phyloP scores from a whole-genome alignment of 2,329 filamentous ascomycete species.

The Fusarium phyllophilum region DNA sequence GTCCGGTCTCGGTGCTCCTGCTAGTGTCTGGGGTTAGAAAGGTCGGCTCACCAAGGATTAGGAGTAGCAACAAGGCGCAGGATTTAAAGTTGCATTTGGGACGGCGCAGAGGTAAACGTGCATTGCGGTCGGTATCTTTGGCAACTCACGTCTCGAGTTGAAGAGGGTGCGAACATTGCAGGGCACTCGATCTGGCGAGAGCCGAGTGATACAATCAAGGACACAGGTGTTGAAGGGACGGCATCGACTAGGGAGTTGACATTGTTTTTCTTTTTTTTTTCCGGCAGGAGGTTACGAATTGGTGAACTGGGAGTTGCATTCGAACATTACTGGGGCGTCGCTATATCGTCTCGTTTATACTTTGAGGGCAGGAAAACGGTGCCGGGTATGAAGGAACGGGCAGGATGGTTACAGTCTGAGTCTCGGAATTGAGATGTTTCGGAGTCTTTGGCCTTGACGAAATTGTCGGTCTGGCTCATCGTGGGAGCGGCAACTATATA shows the following conservation, averaged over 20 bases:
- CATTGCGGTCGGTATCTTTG: constrained; percentile 37
- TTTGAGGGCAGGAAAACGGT: constrained; percentile 23
- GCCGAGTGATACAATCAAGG: constrained; percentile 31
- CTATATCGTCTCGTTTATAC: constrained; percentile 39
- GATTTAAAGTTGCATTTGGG: constrained; percentile 42
- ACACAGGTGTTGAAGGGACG: constrained; percentile 35
- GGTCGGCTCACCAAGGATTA: not conserved
- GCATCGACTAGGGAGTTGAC: constrained; percentile 45
- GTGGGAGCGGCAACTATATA: constrained; percentile 39
- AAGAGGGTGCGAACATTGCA: constrained; percentile 18
- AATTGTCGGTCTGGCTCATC: constrained; percentile 12
- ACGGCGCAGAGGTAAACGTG: constrained; percentile 43
- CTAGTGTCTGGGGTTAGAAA: constrained; percentile 89
- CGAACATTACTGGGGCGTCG: constrained; percentile 42
- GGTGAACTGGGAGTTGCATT: constrained; percentile 44
- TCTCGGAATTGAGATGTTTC: constrained; percentile 19
- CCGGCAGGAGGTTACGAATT: constrained; percentile 32
- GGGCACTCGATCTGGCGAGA: constrained; percentile 34
- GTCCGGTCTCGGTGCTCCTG: constrained; percentile 83
- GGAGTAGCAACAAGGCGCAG: constrained; percentile 14
- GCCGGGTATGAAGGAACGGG: constrained; percentile 27
- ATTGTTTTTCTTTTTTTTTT: constrained; percentile 32
- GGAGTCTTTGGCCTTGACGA: constrained; percentile 24
- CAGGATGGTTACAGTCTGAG: constrained; percentile 26
- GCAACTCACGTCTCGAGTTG: constrained; percentile 15